Base-by-base conservation (phyloP, 1,284 basidiomycete genomes). In the Cutaneotrichosporon sp. region DNA sequence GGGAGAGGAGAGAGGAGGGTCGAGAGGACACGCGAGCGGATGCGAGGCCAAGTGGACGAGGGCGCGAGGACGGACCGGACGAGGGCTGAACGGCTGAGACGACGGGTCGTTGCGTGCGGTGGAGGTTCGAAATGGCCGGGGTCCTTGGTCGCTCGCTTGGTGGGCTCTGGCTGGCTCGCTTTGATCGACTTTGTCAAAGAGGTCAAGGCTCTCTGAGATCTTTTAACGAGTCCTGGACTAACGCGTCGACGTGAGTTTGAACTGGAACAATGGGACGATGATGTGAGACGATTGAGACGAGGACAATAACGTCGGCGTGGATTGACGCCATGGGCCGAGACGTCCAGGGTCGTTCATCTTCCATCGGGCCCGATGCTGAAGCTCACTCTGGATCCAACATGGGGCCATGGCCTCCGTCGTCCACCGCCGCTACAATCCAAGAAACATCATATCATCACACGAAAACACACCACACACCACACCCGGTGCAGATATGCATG, bases 401-500 rank as follows among this genome's bases (percentile, higher is more conserved):
- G 42, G 42, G 18, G 26, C n/a, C 18, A 21, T 18, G 7, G 18
- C n/a, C n/a, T n/a, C n/a, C n/a, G n/a, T n/a, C n/a, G n/a, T n/a
- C n/a, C 18, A n/a, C 18, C 5, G 42, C 18, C 42, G 42, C 42
- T 7, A 18, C 18, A 42, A 42, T 13, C 11, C 34, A 36, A 36
- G 34, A 36, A 36, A 8, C 11, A 36, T 36, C 34, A 36, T 36
- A 36, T 36, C 34, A 36, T 42, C 40, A 16, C 40, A 42, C 11
- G 40, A 42, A 16, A 18, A 16, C 40, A 42, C 40, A 42, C 40
- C 8, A 16, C 42, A 51, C 36, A 36, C 5, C 30, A 21, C 49
- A 26, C 50, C 18, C 55, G 6, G 61, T 65, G 61, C 61, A 65
- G 47, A 50, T 65, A 60, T 68, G 66, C 66, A 68, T 68, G 63